phyloP scores from a whole-genome alignment of 176 grass and related monocot genomes.

The Aegilops bicornis region DNA sequence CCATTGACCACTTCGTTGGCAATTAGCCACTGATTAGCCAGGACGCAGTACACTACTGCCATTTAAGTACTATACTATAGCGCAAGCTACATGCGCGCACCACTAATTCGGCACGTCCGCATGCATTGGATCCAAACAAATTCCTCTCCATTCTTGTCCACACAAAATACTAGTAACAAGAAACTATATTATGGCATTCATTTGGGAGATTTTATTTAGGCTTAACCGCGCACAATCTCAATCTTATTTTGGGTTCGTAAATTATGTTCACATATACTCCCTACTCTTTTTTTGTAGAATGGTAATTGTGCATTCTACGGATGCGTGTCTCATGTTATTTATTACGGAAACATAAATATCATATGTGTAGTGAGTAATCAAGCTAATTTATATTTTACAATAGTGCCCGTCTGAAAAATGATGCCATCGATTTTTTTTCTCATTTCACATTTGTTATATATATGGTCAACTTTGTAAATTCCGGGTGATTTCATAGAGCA shows the following conservation, averaged over 20 bases:
- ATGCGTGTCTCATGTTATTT: too few species aligned
- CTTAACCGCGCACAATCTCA: not conserved
- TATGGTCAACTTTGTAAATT: too few species aligned
- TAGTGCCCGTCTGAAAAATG: too few species aligned
- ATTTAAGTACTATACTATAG: not conserved
- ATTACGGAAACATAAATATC: too few species aligned
- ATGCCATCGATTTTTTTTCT: too few species aligned
- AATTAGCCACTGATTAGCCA: not conserved
- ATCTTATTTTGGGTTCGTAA: not conserved
- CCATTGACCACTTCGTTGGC: constrained; percentile 5
- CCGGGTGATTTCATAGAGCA: too few species aligned
- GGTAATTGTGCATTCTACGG: too few species aligned
- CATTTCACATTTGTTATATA: too few species aligned
- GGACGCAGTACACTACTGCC: not conserved
- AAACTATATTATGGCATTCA: not conserved
- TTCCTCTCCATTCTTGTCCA: not conserved
- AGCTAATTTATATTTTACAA: too few species aligned
- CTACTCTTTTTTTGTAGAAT: too few species aligned
- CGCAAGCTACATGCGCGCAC: not conserved
- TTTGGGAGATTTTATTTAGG: not conserved
- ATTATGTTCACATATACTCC: too few species aligned
- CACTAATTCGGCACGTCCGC: not conserved
- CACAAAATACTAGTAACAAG: constrained; percentile 1
- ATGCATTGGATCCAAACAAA: not conserved
- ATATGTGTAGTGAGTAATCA: too few species aligned